Base-by-base conservation (phyloP, 331 rosid genomes). In the Telfairia occidentalis region DNA sequence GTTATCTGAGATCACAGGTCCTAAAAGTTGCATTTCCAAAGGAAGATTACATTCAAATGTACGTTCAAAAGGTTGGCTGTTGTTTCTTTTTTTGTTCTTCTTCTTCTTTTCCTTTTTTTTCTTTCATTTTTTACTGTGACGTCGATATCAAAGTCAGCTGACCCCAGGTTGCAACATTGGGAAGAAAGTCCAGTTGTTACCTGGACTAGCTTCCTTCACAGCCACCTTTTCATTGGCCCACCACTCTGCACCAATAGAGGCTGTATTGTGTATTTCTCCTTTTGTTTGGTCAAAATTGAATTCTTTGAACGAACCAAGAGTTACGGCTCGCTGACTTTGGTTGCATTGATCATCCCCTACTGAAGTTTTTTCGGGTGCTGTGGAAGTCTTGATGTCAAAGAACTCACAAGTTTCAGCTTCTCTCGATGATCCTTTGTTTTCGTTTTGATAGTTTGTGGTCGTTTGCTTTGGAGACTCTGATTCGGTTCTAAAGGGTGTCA, bases 81-180 rank as follows among this genome's bases (percentile, higher is more conserved):
- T 80, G 81, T 82, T 58, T 78, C 57, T 30, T 73, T 35, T n/a
- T n/a, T n/a, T n/a, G n/a, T 72, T 74, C 67, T n/a, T 71, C 37
- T 60, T 32, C n/a, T n/a, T 18, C 23, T 49, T 50, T 50, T 50
- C 2, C 30, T 54, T 54, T 79, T 57, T 78, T 69, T 12, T 67
- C 2, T 76, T 71, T 19, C 65, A 6, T 13, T 82, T 81, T 73
- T 76, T 69, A 43, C 54, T 43, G 74, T 63, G 43, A 81, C 43
- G 71, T 53, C 79, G 71, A 50, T 58, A 72, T 73, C 74, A 58
- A 58, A 45, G 77, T 82, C 84, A 90, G 76, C 86, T 83, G 80
- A 90, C 90, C 65, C 89, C 93, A 38, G 96, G 84, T 85, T 92
- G 99, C 78, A 92, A 76, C 84, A 89, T 83, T 71, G 97, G 99